A percentile compares a stretch with the other conserved stretches of the same genome.
Conservation (phyloP, 2,329 filamentous ascomycete genomes). For the Huntiella abstrusa region DNA sequence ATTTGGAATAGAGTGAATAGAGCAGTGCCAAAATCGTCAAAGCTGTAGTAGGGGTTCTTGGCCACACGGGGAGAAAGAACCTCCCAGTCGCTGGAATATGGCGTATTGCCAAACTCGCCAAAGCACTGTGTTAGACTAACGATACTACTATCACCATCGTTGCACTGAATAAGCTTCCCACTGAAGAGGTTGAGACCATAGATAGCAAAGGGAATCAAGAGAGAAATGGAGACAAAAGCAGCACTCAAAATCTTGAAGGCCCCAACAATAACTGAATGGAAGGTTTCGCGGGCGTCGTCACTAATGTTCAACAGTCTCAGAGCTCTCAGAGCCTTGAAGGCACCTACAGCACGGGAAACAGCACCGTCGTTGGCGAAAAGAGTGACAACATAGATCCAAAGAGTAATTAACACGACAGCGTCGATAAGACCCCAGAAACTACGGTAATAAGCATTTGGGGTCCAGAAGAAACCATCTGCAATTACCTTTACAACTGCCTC, state of each 20-base stretch:
- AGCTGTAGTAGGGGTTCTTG: slow-evolving; percentile 69
- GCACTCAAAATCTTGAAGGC: slow-evolving; percentile 90
- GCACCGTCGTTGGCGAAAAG: slow-evolving; percentile 64
- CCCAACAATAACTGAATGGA: slow-evolving; percentile 87
- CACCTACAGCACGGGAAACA: slow-evolving; percentile 77
- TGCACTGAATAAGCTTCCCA: slow-evolving; percentile 62
- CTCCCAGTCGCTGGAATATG: slow-evolving; percentile 56
- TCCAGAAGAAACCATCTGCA: slow-evolving; percentile 90
- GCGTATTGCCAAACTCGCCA: slow-evolving; percentile 59
- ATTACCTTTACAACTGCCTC: slow-evolving; percentile 86
- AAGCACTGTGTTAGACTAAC: slow-evolving; percentile 55
- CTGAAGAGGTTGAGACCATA: slow-evolving; percentile 89
- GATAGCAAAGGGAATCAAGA: slow-evolving; percentile 90
- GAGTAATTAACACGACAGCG: slow-evolving; percentile 70
- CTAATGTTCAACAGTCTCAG: slow-evolving; percentile 85
- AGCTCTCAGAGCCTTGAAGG: slow-evolving; percentile 90
- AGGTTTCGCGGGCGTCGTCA: slow-evolving; percentile 86
- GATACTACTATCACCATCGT: slow-evolving; percentile 33
- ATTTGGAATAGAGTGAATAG: slow-evolving; percentile 97
- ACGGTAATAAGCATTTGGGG: slow-evolving; percentile 89
- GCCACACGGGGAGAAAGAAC: slow-evolving; percentile 68
- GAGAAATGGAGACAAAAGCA: slow-evolving; percentile 80
- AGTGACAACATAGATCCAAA: slow-evolving; percentile 88
- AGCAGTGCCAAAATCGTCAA: slow-evolving; percentile 85
- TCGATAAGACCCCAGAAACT: slow-evolving; percentile 97